These are phyloP conservation scores for Sphenostylis stenocarpa DNA, from an alignment of 306 rosid species.

Conservation along the genomic window DNA sequence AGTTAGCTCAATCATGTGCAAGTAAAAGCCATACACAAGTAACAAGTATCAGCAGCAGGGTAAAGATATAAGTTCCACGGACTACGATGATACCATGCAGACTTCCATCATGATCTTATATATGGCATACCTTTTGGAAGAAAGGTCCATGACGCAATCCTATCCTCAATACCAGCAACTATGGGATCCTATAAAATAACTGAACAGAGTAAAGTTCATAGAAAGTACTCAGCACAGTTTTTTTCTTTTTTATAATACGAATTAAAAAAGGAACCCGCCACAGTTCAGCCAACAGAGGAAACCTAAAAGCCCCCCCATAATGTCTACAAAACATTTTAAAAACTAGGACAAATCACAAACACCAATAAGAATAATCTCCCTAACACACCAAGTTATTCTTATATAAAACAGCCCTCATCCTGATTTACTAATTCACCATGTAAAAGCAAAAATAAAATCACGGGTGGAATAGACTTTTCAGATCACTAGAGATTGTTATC, in stretches of 20 bases:
- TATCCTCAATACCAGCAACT: slow-evolving; percentile 92
- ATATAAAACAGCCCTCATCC: background rate
- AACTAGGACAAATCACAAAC: slow-evolving; percentile 4
- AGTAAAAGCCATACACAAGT: background rate
- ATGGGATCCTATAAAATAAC: slow-evolving; percentile 73
- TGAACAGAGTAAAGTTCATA: slow-evolving; percentile 27
- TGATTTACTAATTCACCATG: background rate
- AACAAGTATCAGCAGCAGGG: background rate
- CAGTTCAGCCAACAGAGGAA: slow-evolving; percentile 2
- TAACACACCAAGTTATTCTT: slow-evolving; percentile 4
- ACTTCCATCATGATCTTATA: slow-evolving; percentile 19
- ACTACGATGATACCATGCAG: background rate
- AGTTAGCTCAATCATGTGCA: background rate
- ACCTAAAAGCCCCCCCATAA: background rate
- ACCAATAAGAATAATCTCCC: slow-evolving; percentile 17
- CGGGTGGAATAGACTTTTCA: background rate
- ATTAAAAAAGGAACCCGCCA: background rate
- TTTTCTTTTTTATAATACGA: background rate
- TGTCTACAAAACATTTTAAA: slow-evolving; percentile 16
- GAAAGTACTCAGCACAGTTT: background rate
- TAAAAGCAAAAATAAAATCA: background rate
- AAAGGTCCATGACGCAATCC: slow-evolving; percentile 91
- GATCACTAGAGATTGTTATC: background rate
- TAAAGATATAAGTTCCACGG: slow-evolving; percentile 16
- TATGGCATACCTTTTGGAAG: slow-evolving; percentile 88